Evolutionary conservation across 768 basidiomycete species (phyloP).

Genomic region (Clitopilus passeckerianus): DNA sequence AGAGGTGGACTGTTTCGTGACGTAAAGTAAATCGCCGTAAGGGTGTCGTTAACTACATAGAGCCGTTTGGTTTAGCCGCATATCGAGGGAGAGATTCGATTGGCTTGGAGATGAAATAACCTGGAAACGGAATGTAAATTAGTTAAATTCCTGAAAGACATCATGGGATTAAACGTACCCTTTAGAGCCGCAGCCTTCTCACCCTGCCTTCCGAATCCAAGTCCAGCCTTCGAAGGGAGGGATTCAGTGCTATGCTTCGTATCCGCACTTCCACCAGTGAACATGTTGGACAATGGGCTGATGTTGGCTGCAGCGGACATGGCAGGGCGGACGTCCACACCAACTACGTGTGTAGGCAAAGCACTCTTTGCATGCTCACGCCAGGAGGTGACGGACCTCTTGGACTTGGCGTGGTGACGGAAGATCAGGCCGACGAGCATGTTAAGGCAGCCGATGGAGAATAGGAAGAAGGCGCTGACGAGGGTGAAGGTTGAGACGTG

Average conservation of each 20-base stretch:
- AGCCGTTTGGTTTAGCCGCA: conserved; percentile 22
- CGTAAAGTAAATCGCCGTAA: too few species aligned
- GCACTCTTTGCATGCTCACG: conserved; percentile 45
- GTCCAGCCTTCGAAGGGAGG: conserved; percentile 37
- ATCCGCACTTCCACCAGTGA: conserved; percentile 17
- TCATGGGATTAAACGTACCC: conserved; percentile 28
- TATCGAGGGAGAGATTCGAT: conserved; percentile 61
- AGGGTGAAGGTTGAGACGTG: conserved; percentile 86
- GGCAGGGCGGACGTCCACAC: conserved; percentile 28
- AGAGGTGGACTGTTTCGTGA: too few species aligned
- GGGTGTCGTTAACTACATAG: too few species aligned
- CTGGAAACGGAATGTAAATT: conserved; percentile 16
- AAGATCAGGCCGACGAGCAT: conserved; percentile 73
- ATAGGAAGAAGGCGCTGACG: conserved; percentile 88
- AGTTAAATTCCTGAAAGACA: conserved; percentile 2
- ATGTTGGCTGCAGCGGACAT: conserved; percentile 18
- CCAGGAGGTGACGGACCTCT: conserved; percentile 64
- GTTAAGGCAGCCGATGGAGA: conserved; percentile 87
- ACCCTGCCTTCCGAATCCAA: conserved; percentile 78
- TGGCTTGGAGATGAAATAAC: conserved; percentile 57
- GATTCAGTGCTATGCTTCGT: conserved; percentile 7
- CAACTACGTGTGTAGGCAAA: conserved; percentile 45
- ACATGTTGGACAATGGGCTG: conserved; percentile 28
- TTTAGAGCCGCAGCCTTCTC: conserved; percentile 66
- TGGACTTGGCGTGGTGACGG: conserved; percentile 54